Base-by-base conservation (phyloP, 345 rosid genomes). In the Aurinia saxatilis region DNA sequence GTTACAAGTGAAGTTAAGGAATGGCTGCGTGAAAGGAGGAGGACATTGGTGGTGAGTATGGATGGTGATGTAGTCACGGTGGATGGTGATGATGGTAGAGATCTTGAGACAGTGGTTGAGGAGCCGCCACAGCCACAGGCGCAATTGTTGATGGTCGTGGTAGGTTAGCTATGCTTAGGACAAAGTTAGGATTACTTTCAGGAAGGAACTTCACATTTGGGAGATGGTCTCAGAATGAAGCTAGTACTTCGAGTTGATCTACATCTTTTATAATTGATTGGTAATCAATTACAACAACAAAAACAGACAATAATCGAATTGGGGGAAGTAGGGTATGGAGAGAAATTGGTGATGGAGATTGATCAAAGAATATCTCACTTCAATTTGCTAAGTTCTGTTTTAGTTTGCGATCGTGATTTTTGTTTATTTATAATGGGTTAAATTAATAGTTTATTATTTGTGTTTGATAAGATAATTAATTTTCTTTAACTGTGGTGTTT, bases 1-100 rank as follows among this genome's bases (percentile, higher is more conserved):
- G 95, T 91, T 55, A 85, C 81, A 9, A 50, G 60, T 59, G 84
- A 80, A 19, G 78, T 67, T 6, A 78, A 68, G n/a, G 83, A 76
- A 48, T 82, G 90, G 84, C 71, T 91, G 77, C 77, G 57, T 52
- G 77, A 67, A 18, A 77, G 61, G 3, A 82, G 84, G 78, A 68
- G 53, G 46, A 76, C 84, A 1, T 57, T 91, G 68, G 63, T 81
- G 49, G 74, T 91, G 62, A 80, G 80, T 54, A 64, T 88, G 79
- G 96, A 86, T 73, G 76, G 77, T 17, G 72, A 19, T 23, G 39
- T 60, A 18, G 48, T 15, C 7, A 71, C 80, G 18, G 79, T 50
- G 7, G 73, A 71, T 67, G 58, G 19, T 29, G 60, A 70, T 40
- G 87, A 77, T 53, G 72, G 34, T 25, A 77, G 74, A 58, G 66